These are phyloP conservation scores for Eucalyptus urophylla DNA, from an alignment of 345 rosid genomes.

Conservation along the genomic window DNA sequence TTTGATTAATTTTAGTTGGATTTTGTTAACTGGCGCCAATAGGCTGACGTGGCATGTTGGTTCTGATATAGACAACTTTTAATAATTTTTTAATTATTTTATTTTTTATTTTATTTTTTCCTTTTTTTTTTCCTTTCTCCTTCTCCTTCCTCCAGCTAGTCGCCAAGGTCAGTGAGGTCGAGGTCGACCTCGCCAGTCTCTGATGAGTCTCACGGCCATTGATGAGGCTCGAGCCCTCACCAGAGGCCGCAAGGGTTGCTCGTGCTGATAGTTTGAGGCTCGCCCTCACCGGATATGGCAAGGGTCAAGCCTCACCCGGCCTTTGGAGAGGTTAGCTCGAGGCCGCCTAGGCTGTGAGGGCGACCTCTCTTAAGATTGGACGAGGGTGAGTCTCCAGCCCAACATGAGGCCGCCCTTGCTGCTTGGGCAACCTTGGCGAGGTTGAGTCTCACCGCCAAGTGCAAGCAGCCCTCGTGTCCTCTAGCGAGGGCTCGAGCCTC, in stretches of 20 bases:
- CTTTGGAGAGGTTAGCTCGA: no score
- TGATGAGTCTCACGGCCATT: fast-evolving
- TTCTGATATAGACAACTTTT: fast-evolving
- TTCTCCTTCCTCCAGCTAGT: no score
- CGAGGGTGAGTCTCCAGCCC: no score
- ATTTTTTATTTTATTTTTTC: fast-evolving
- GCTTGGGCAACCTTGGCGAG: fast-evolving
- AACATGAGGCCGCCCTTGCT: fast-evolving
- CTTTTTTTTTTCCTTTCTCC: no score
- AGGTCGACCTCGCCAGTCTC: fast-evolving
- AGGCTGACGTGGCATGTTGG: fast-evolving
- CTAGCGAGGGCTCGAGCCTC: fast-evolving
- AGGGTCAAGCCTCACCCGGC: fast-evolving
- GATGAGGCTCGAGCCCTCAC: fast-evolving
- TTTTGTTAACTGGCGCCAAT: no score
- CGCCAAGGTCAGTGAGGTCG: fast-evolving
- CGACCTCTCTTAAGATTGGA: fast-evolving
- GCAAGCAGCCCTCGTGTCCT: fast-evolving
- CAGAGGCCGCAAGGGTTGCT: fast-evolving
- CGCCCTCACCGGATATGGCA: fast-evolving
- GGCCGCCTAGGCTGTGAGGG: fast-evolving
- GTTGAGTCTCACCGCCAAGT: fast-evolving
- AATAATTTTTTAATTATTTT: no score
- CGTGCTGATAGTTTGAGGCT: fast-evolving
- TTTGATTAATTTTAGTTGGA: no score